A percentile compares a stretch with the other conserved stretches of the same genome.
Evolutionary conservation across 371 early-diverging fungal genomes (phyloP).

Genomic region (Rhizopus sp.): DNA sequence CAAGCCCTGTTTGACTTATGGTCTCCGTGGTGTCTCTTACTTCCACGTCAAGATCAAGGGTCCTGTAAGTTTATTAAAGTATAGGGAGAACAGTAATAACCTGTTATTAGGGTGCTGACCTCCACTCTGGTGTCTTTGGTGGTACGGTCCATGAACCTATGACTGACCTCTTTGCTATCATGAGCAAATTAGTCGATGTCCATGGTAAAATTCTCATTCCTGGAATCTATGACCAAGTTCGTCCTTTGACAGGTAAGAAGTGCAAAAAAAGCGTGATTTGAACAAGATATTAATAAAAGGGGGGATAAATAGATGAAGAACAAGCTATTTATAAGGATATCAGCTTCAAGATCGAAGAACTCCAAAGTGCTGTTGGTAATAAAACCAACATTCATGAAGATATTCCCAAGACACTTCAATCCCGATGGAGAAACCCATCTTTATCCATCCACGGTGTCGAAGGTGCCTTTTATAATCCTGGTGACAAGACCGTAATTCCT

Average conservation of each 20-base stretch:
- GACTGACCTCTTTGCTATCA: conserved; percentile 86
- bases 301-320: conserved; percentile 56
- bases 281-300: not conserved
- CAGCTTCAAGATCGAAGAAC: conserved; percentile 79
- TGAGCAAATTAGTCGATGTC: conserved; percentile 83
- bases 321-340: conserved; percentile 79
- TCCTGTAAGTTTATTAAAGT: conserved; percentile 55
- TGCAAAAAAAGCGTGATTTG: not conserved
- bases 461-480: conserved; percentile 93
- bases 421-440: conserved; percentile 94
- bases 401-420: conserved; percentile 81
- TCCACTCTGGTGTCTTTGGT: conserved; percentile 97
- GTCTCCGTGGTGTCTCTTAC: conserved; percentile 94
- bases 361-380: conserved; percentile 81
- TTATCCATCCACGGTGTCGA: conserved; percentile 96
- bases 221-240: conserved; percentile 92
- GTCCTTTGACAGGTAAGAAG: conserved; percentile 72
- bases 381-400: conserved; percentile 75
- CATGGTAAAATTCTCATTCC: conserved; percentile 91
- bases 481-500: conserved; percentile 97
- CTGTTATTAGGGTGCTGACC: conserved; percentile 56
- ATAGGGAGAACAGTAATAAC: conserved; percentile 4
- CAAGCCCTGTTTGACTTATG: conserved; percentile 97
- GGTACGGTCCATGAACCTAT: conserved; percentile 97
- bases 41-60: conserved; percentile 80